phyloP scores from a whole-genome alignment of 371 early-diverging fungal species.

The Entomophthora muscae region DNA sequence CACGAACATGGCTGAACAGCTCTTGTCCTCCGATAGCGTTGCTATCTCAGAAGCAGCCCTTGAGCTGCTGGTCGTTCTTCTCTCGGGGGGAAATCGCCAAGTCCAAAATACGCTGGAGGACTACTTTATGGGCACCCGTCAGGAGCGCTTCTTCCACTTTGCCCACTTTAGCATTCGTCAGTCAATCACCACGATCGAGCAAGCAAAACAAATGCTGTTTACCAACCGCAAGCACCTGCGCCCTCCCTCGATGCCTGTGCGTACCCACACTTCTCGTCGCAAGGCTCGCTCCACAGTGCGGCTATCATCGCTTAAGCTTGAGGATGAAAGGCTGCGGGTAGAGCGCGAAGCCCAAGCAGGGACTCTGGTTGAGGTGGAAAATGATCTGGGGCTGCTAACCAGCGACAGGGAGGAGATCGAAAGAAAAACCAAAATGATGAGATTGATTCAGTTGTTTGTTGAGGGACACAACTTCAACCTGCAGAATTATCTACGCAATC shows the following conservation, averaged over 20 bases:
- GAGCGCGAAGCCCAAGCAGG: background rate
- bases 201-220: conserved; percentile 16
- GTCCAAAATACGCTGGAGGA: conserved; percentile 25
- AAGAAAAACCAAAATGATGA: conserved; percentile 25
- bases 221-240: background rate
- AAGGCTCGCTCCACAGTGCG: background rate
- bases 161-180: conserved; percentile 25
- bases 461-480: conserved; percentile 32
- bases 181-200: conserved; percentile 20
- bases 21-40: conserved; percentile 22
- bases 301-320: background rate
- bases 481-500: conserved; percentile 28
- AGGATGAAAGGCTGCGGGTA: background rate
- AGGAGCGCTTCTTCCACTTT: conserved; percentile 35
- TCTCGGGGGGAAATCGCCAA: conserved; percentile 34
- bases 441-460: conserved; percentile 29
- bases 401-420: conserved; percentile 18
- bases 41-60: conserved; percentile 22
- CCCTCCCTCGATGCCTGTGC: background rate
- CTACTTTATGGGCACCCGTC: conserved; percentile 24
- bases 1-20: conserved; percentile 27
- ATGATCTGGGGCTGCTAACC: too few relatives aligned
- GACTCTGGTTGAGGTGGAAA: background rate
- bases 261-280: background rate
- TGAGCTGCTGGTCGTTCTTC: conserved; percentile 22